Percentiles rank a stretch among this genome's conserved stretches.
Conservation (phyloP, 2,329 filamentous ascomycete genomes). For the Parafenestella ontariensis region DNA sequence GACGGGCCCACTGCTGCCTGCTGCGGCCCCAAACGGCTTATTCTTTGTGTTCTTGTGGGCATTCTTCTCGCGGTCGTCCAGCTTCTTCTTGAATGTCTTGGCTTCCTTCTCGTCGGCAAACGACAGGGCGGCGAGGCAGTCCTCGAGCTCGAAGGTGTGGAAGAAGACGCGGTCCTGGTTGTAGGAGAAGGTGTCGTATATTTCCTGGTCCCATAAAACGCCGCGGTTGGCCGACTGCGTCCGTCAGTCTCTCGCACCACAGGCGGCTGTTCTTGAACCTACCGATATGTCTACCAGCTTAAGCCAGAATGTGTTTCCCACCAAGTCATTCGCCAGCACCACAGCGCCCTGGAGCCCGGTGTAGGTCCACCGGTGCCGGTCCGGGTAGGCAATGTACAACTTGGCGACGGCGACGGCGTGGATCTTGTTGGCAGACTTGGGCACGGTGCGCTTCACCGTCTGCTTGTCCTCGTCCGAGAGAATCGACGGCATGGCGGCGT, state of each 20-base stretch:
- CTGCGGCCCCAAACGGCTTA: conserved; percentile 70
- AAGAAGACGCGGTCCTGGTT: conserved; percentile 98
- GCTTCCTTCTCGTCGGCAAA: conserved; percentile 98
- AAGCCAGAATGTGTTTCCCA: conserved; percentile 95
- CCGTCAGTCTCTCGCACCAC: conserved; percentile 52
- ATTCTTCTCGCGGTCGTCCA: conserved; percentile 95
- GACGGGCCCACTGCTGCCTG: conserved; percentile 28
- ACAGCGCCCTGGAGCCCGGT: conserved; percentile 91
- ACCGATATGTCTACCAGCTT: conserved; percentile 98
- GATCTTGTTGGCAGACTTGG: conserved; percentile 96
- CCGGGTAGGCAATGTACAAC: conserved; percentile 91
- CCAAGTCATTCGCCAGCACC: conserved; percentile 90
- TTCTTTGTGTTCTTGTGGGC: conserved; percentile 84
- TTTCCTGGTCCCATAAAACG: conserved; percentile 70
- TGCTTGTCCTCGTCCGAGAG: conserved; percentile 94
- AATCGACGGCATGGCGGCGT: conserved; percentile 63
- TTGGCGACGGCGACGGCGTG: conserved; percentile 91
- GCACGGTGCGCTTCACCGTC: conserved; percentile 91
- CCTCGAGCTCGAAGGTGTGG: conserved; percentile 94
- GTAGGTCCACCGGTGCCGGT: conserved; percentile 87
- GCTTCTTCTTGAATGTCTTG: conserved; percentile 95
- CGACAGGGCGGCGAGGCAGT: conserved; percentile 86
- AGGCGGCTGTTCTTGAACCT: conserved; percentile 48
- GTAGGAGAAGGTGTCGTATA: conserved; percentile 93
- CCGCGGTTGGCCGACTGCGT: conserved; percentile 53